Evolutionary conservation across 306 rosid species (phyloP), one percentile per base, ranked within the genome.

Genomic region (Cicer arietinum): DNA sequence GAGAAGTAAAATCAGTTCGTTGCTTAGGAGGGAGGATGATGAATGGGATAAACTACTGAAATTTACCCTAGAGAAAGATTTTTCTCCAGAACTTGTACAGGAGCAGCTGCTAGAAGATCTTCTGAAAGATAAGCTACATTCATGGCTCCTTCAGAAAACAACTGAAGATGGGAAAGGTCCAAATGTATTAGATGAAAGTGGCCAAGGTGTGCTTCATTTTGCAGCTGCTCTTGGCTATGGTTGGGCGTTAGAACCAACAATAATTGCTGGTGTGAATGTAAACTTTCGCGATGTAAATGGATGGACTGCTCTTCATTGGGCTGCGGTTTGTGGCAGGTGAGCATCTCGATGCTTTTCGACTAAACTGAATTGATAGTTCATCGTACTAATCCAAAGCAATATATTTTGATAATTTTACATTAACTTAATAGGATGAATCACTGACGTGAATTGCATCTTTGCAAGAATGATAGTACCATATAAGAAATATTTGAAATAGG

Each of bases 291-390:
- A 93, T 77, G 84, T 77, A 73, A 84, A 93, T 83, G 98, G 97
- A 75, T 93, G 97, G 98, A 91, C 93, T 8, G 92, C 97, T 43
- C 97, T 93, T 82, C 98, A 93, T 76, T 93, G 98, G 98, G 98
- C 98, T 5, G 98, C 98, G 45, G 86, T 76, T 77, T 88, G 79
- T 85, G 96, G 98, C 88, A 86, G 98, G 98, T 89, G 71, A 83
- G 87, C 40, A 79, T 69, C 69, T 50, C 42, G 53, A 52, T 56
- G 70, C 78, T 60, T 64, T 53, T 84, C 25, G 0, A 37, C 57
- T 74, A 10, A 71, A 41, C 35, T 71, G 39, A 22, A 65, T 59
- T 78, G 57, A 30, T 50, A 65, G 63, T 61, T 69, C 44, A 22
- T 22, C 35, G 7, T 68, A 30, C 11, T 37, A 51, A 43, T 63